A percentile compares a stretch with the other conserved stretches of the same genome.
Conservation (phyloP, 345 rosid species). For the Bruguiera sexangula region DNA sequence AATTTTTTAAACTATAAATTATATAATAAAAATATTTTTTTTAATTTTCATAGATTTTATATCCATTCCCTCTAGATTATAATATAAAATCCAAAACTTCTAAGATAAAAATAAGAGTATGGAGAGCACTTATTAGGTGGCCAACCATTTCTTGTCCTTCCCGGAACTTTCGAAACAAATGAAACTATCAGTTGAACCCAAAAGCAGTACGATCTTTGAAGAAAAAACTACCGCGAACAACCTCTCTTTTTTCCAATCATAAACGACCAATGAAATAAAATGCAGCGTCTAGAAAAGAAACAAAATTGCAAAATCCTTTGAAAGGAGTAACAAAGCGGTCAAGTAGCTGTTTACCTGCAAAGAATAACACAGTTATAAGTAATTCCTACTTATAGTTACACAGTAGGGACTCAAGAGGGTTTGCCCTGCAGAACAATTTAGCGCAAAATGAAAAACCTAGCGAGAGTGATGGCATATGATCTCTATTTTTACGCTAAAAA, state of each 20-base stretch:
- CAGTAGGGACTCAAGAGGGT: constrained; percentile 30
- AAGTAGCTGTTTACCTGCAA: constrained; percentile 26
- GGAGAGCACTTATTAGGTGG: too few relatives aligned
- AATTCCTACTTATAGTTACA: constrained; percentile 21
- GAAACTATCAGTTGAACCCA: too few relatives aligned
- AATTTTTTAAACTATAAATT: too few relatives aligned
- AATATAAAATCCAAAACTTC: too few relatives aligned
- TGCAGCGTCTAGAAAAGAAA: neutral
- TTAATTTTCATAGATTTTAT: too few relatives aligned
- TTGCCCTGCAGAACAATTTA: constrained; percentile 28
- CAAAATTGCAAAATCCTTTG: constrained; percentile 15
- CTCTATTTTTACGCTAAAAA: constrained; percentile 10
- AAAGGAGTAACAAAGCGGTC: constrained; percentile 2
- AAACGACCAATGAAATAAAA: neutral
- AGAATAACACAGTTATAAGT: constrained; percentile 20
- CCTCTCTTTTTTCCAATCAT: neutral
- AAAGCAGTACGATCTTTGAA: too few relatives aligned
- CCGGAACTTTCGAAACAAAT: too few relatives aligned
- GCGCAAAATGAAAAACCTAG: constrained; percentile 12
- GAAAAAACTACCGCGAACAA: too few relatives aligned
- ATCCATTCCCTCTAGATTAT: too few relatives aligned
- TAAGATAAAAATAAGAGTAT: too few relatives aligned
- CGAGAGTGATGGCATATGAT: constrained; percentile 3
- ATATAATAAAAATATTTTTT: too few relatives aligned
- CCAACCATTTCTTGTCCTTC: too few relatives aligned